phyloP scores from a whole-genome alignment of 345 rosid species.

The Salix purpurea region DNA sequence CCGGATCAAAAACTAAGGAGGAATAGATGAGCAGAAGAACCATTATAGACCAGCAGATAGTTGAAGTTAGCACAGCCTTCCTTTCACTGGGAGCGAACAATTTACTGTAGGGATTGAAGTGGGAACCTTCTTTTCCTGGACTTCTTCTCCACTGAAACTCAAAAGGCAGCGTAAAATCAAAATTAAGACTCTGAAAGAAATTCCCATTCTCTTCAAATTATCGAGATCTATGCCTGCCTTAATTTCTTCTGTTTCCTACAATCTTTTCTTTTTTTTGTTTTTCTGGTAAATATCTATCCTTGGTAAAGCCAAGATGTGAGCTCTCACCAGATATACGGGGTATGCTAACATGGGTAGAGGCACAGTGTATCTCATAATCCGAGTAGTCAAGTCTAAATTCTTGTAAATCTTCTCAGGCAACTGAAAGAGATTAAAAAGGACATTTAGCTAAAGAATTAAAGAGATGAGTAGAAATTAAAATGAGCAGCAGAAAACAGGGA shows the following conservation, averaged over 20 bases:
- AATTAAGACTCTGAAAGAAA: neutral
- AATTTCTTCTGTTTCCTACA: no score
- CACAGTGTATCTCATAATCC: constrained; percentile 50
- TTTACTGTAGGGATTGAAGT: constrained; percentile 29
- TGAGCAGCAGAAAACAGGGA: neutral
- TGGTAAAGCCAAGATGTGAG: neutral
- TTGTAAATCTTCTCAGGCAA: constrained; percentile 55
- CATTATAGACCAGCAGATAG: constrained; percentile 74
- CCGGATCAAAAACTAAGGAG: constrained; percentile 42
- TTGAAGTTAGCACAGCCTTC: constrained; percentile 23
- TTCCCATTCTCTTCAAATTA: neutral
- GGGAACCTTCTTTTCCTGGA: constrained; percentile 33
- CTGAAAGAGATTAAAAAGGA: constrained; percentile 24
- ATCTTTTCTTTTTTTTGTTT: no score
- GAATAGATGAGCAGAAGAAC: constrained; percentile 40
- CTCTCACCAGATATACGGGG: constrained; percentile 60
- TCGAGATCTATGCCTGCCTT: neutral
- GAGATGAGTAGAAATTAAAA: neutral
- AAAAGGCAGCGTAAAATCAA: neutral
- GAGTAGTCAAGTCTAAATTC: constrained; percentile 31
- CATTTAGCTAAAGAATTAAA: neutral
- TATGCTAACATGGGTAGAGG: constrained; percentile 69
- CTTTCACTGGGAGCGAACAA: constrained; percentile 23
- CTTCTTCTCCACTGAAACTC: constrained; percentile 23
- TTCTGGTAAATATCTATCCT: neutral